Evolutionary conservation across 176 grass and related monocot genomes (phyloP).

Genomic region (Oryza meridionalis): DNA sequence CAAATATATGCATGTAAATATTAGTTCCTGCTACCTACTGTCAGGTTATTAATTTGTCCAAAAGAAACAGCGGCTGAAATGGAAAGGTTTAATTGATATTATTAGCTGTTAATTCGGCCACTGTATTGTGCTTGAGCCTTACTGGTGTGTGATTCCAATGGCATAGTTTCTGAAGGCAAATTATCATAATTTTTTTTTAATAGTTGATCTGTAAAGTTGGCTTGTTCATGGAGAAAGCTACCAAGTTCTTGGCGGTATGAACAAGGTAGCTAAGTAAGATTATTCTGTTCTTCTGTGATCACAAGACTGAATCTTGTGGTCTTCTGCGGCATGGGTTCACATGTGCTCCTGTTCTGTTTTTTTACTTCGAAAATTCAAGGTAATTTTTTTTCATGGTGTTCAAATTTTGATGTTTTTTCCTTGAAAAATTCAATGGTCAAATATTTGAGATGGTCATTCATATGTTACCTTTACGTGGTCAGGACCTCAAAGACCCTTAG

Average conservation of each 20-base stretch:
- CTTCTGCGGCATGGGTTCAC: not conserved
- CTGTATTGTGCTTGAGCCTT: not conserved
- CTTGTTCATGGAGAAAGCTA: not conserved
- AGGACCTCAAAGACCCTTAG: not conserved
- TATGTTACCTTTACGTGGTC: slow-evolving; percentile 37
- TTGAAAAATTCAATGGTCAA: slow-evolving; percentile 19
- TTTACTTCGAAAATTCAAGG: not conserved
- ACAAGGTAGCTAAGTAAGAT: not conserved
- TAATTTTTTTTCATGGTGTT: not conserved
- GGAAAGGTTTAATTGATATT: not conserved
- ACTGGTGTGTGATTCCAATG: not conserved
- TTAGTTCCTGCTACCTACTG: slow-evolving; percentile 37
- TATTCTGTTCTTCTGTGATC: not conserved
- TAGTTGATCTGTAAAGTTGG: not conserved
- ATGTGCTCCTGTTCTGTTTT: not conserved
- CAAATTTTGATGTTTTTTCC: not conserved
- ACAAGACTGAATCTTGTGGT: not conserved
- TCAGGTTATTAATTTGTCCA: slow-evolving; percentile 27
- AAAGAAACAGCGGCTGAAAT: slow-evolving; percentile 28
- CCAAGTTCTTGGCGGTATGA: not conserved
- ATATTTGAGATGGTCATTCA: not conserved
- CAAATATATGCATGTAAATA: slow-evolving; percentile 56
- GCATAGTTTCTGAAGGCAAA: not conserved
- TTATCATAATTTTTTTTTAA: not conserved
- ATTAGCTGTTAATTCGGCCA: not conserved